A percentile compares a stretch with the other conserved stretches of the same genome.
phyloP scores from a whole-genome alignment of 2,329 filamentous ascomycete species.

The Pyrenochaeta sp. region DNA sequence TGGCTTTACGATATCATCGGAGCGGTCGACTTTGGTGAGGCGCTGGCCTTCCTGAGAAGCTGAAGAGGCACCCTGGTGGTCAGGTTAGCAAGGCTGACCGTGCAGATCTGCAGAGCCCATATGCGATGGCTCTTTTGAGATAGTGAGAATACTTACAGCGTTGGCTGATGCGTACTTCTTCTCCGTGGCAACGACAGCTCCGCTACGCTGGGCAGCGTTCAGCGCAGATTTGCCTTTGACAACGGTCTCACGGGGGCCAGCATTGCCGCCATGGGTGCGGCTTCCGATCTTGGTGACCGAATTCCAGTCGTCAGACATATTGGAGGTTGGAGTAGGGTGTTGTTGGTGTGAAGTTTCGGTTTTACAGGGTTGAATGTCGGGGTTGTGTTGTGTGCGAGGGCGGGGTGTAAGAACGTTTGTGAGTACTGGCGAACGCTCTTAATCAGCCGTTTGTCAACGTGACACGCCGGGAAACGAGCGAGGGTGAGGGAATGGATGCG shows the following conservation, averaged over 20 bases:
- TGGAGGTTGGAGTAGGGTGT: conserved; percentile 32
- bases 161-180: conserved; percentile 89
- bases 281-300: conserved; percentile 90
- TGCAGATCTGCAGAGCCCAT: conserved; percentile 1
- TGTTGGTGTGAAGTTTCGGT: conserved; percentile 3
- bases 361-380: conserved; percentile 9
- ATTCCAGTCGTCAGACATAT: conserved; percentile 85
- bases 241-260: conserved; percentile 79
- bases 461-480: background rate
- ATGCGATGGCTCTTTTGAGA: background rate
- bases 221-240: conserved; percentile 82
- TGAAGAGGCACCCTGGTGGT: conserved; percentile 48
- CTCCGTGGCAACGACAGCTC: conserved; percentile 80
- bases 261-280: conserved; percentile 75
- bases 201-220: conserved; percentile 87
- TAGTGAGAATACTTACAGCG: conserved; percentile 65
- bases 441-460: conserved; percentile 14
- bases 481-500: conserved; percentile 6
- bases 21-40: conserved; percentile 96
- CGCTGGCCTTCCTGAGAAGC: conserved; percentile 80
- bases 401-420: conserved; percentile 19
- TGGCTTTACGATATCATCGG: conserved; percentile 96
- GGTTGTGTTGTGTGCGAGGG: conserved; percentile 14
- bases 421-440: conserved; percentile 9
- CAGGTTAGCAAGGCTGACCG: conserved; percentile 13